A percentile compares a stretch with the other conserved stretches of the same genome.
phyloP scores from a whole-genome alignment of 306 rosid genomes.

The Sicyos edulis region DNA sequence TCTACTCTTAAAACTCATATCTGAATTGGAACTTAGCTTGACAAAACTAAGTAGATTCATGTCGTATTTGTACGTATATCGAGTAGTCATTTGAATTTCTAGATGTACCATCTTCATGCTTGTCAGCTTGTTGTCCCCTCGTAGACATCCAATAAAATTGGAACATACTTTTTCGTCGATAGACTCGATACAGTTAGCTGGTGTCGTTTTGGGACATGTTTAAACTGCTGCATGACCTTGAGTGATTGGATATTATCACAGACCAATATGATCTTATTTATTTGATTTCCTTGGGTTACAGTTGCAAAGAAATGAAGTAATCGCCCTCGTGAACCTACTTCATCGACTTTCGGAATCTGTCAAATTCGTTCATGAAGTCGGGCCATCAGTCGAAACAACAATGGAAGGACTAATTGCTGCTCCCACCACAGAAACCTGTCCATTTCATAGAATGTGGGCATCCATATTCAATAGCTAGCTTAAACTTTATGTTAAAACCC shows the following conservation, averaged over 20 bases:
- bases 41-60: neutral
- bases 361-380: constrained; percentile 59
- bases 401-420: constrained; percentile 37
- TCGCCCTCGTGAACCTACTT: constrained; percentile 80
- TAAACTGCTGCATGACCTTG: neutral
- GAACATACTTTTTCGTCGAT: neutral
- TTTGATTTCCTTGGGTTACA: constrained; percentile 42
- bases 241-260: neutral
- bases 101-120: neutral
- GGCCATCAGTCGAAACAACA: constrained; percentile 47
- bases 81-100: constrained; percentile 4
- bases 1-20: neutral
- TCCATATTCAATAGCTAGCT: constrained; percentile 35
- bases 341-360: constrained; percentile 84
- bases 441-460: constrained; percentile 44
- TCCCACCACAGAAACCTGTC: constrained; percentile 28
- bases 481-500: neutral
- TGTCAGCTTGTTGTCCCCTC: neutral
- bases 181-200: neutral
- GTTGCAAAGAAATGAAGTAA: constrained; percentile 90
- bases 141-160: too few species aligned
- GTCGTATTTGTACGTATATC: neutral
- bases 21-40: neutral
- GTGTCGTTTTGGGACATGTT: neutral
- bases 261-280: neutral